Conservation (phyloP, 75 land plant genomes). For the Cunninghamia lanceolata region DNA sequence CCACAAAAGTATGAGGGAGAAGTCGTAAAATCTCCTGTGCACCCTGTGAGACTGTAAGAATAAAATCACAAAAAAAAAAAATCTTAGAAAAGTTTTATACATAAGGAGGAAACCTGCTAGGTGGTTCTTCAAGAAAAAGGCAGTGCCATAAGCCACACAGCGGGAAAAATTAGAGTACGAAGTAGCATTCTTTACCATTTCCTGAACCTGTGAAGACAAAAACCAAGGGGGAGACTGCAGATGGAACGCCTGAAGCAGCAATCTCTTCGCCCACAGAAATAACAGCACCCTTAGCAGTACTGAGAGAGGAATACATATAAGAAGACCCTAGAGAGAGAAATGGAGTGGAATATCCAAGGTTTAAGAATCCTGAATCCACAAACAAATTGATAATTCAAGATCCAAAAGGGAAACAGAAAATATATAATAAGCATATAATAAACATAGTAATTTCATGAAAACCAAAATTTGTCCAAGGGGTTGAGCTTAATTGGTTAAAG, state of each 20-base stretch:
- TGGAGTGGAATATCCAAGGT: constrained; percentile 93
- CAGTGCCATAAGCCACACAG: neutral
- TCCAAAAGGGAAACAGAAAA: neutral
- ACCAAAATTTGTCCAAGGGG: neutral
- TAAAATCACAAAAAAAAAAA: neutral
- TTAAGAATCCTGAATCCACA: constrained; percentile 66
- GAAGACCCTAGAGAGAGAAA: constrained; percentile 90
- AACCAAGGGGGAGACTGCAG: constrained; percentile 78
- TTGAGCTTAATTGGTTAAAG: too few relatives aligned
- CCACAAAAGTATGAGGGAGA: constrained; percentile 86
- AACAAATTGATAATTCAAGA: constrained; percentile 14
- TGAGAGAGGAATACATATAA: constrained; percentile 86
- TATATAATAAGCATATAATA: neutral
- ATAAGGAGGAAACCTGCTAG: neutral
- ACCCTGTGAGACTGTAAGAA: constrained; percentile 74
- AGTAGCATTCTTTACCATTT: constrained; percentile 63
- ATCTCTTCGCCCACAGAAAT: constrained; percentile 96
- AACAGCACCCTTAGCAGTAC: constrained; percentile 92
- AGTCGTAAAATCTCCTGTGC: constrained; percentile 95
- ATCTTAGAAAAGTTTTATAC: neutral
- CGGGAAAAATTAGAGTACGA: neutral
- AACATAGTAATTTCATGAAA: neutral
- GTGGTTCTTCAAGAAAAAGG: neutral
- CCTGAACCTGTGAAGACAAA: constrained; percentile 96
- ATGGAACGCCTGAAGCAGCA: constrained; percentile 73